These are phyloP conservation scores for Orychophragmus violaceus DNA, from an alignment of 345 rosid genomes.

Conservation along the genomic window DNA sequence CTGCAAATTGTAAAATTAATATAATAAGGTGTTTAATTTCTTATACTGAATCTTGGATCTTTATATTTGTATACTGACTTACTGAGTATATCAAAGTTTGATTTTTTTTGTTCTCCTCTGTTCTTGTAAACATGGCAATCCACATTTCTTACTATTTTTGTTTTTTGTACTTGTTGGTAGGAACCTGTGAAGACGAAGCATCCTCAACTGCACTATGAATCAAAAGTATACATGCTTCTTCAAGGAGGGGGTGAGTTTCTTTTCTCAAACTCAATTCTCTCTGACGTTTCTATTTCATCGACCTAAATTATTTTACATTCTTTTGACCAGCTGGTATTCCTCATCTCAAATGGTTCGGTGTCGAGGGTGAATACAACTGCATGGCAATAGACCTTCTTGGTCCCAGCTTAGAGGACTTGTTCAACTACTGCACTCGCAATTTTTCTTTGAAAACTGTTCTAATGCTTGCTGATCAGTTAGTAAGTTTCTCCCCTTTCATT, in stretches of 20 bases:
- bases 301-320: not conserved
- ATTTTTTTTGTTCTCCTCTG: not conserved
- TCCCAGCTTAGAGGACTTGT: conserved; percentile 89
- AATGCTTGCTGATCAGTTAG: conserved; percentile 90
- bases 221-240: conserved; percentile 74
- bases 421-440: conserved; percentile 57
- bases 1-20: not conserved
- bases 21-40: not conserved
- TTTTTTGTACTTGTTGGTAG: conserved; percentile 29
- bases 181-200: conserved; percentile 78
- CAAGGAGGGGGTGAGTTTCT: conserved; percentile 70
- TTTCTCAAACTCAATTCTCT: not conserved
- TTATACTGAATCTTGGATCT: not conserved
- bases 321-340: conserved; percentile 60
- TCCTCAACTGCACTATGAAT: conserved; percentile 80
- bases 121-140: not conserved
- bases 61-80: not conserved
- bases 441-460: conserved; percentile 73
- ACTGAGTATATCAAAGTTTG: too few species aligned
- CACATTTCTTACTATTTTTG: not conserved
- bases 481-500: conserved; percentile 28
- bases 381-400: conserved; percentile 96
- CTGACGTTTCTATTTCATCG: not conserved
- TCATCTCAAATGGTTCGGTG: conserved; percentile 84
- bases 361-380: conserved; percentile 67